Percentiles rank a stretch among this genome's conserved stretches.
phyloP scores from a whole-genome alignment of 1,284 basidiomycete species.

The Crucibulum cyathiforme region DNA sequence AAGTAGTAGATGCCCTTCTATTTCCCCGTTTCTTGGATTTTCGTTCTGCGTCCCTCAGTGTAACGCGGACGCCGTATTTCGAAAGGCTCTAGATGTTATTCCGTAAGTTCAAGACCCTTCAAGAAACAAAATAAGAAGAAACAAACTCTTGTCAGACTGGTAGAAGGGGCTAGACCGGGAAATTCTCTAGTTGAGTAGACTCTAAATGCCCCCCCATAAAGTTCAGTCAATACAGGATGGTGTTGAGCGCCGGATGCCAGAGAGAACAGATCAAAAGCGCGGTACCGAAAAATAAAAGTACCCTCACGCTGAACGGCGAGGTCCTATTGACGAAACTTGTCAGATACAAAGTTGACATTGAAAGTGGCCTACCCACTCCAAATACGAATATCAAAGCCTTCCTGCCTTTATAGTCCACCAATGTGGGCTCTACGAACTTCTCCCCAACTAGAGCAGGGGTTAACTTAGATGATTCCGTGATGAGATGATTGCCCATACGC shows the following conservation, averaged over 20 bases:
- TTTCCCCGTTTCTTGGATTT: slow-evolving; percentile 34
- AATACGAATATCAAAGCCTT: slow-evolving; percentile 41
- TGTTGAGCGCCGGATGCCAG: slow-evolving; percentile 21
- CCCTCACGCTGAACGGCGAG: slow-evolving; percentile 67
- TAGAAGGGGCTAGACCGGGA: slow-evolving; percentile 49
- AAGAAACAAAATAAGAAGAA: neutral
- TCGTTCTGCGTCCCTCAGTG: slow-evolving; percentile 39
- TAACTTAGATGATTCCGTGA: slow-evolving; percentile 40
- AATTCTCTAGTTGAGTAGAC: slow-evolving; percentile 51
- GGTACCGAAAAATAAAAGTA: slow-evolving; percentile 63
- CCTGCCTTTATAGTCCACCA: slow-evolving; percentile 36
- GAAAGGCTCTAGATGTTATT: slow-evolving; percentile 26
- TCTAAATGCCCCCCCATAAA: slow-evolving; percentile 48
- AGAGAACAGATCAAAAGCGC: slow-evolving; percentile 65
- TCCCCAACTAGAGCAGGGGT: slow-evolving; percentile 43
- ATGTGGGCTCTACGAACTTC: slow-evolving; percentile 37
- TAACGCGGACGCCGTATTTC: slow-evolving; percentile 40
- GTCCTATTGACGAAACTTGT: slow-evolving; percentile 45
- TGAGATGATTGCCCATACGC: slow-evolving; percentile 33
- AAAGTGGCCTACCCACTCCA: slow-evolving; percentile 28
- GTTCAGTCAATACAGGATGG: slow-evolving; percentile 42
- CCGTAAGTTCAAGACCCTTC: neutral
- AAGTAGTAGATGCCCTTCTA: neutral
- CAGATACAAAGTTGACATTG: slow-evolving; percentile 5
- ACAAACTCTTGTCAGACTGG: slow-evolving; percentile 48